Base-by-base conservation (phyloP, 2,329 filamentous ascomycete species). In the Hypoxylon sp. region DNA sequence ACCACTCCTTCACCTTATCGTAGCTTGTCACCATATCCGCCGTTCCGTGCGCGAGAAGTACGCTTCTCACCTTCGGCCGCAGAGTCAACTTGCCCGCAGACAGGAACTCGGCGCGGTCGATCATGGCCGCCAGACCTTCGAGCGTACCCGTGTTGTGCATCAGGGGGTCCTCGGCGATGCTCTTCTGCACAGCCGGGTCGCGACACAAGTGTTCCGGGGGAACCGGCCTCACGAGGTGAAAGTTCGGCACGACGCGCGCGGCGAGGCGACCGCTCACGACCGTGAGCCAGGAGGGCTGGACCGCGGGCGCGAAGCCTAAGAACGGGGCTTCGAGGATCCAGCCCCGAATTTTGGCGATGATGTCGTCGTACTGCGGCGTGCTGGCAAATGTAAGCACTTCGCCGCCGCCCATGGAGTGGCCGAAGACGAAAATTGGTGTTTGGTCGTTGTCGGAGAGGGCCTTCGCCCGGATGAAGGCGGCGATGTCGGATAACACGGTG, bases 361-460 rank as follows among this genome's bases (percentile, higher is more conserved):
- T 78, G 14, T 88, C 85, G 47, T 81, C 80, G 77, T 89, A 86
- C 61, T 79, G 67, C 0, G 84, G 78, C 59, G 85, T 82, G 61
- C 82, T 85, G 24, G 86, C 85, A 22, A 91, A 78, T 47, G 88
- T 89, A 8, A 97, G 82, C 5, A 90, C 87, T 80, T 97, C 87
- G 24, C 90, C 93, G 66, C 94, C 94, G 71, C 94, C 94, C 93
- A 97, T 97, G 22, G 91, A 94, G 80, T 97, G 94, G 59, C 94
- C 94, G 84, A 96, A 89, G 19, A 98, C 85, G 81, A 97, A 98
- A 14, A 97, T 77, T 0, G 94, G 93, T 37, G 84, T 81, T 3
- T 79, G 76, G 10, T 79, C 67, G 11, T 78, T 74, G 39, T 80
- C 75, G 24, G 79, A 73, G 52, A 90, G 81, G 69, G 54, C 57